Evolutionary conservation across 441 rosid species (phyloP), one percentile per base, ranked within the genome.

Genomic region (Pelargonium cotyledonis): DNA sequence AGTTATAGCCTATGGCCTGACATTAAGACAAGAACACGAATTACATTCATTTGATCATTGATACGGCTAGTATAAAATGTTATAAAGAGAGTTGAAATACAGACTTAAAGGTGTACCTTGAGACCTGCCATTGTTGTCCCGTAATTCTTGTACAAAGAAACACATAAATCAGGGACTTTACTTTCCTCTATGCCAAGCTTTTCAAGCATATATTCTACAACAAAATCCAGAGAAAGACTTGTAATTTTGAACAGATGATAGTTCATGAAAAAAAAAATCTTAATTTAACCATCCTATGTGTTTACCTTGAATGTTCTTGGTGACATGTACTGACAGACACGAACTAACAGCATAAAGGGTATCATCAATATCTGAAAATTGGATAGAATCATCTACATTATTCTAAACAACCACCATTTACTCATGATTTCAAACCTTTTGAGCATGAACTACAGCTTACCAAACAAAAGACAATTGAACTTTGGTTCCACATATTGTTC

Each of bases 111-210:
- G 31, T 74, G 69, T 82, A 91, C 97, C 91, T 82, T 86, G 55
- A 91, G 89, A 70, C 97, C 97, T 65, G 97, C 95, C 93, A 91
- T 77, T 67, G 93, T 88, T 2, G 95, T 91, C 0, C 97, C 97
- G 77, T 89, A 91, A 69, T 83, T 65, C 77, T 84, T 90, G 83
- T 95, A 95, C 63, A 88, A 79, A 15, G 82, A 75, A 67, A 85
- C 80, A 65, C 97, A 88, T 84, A 90, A 73, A 19, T 89, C 98
- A 29, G 76, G 75, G 70, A 95, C 79, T 69, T 80, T 81, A 75
- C 80, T 82, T 66, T 77, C 76, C 15, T 89, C 83, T 10, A 87
- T 76, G 53, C 87, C 85, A 79, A 89, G 91, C 75, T 83, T 91
- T 73, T 83, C 71, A 16, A 75, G 65, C 97, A 91, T 89, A 63